These are phyloP conservation scores for Aspergillus intermedius DNA, from an alignment of 2,329 filamentous ascomycete species.

Conservation along the genomic window DNA sequence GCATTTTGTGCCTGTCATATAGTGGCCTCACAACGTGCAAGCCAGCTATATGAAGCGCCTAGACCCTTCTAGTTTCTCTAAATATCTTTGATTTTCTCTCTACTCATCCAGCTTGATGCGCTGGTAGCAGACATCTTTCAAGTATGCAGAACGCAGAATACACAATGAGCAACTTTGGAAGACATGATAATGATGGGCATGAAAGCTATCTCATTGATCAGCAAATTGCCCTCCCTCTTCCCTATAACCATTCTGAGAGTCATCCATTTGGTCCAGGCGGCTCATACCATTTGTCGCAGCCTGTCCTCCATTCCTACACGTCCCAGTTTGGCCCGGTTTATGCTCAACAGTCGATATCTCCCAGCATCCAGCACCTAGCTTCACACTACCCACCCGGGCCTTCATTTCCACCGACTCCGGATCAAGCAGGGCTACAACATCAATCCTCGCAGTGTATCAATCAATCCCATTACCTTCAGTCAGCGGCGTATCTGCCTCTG, in stretches of 20 bases:
- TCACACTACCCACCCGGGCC: conserved; percentile 26
- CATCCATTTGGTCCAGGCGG: conserved; percentile 27
- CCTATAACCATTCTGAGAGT: conserved; percentile 24
- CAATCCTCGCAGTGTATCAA: conserved; percentile 25
- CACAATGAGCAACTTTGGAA: conserved; percentile 35
- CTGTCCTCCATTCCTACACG: conserved; percentile 32
- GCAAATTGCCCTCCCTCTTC: conserved; percentile 24
- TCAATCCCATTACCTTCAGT: conserved; percentile 26
- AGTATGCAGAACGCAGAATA: not conserved
- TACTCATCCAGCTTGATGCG: not conserved
- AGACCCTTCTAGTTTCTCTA: not conserved
- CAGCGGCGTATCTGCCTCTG: conserved; percentile 27
- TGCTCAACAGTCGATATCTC: conserved; percentile 26
- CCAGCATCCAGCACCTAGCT: conserved; percentile 24
- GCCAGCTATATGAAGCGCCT: not conserved
- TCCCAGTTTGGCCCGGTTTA: conserved; percentile 31
- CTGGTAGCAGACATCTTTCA: not conserved
- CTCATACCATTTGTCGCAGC: conserved; percentile 28
- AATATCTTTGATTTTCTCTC: not conserved
- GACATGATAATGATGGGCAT: conserved; percentile 31
- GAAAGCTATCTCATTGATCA: conserved; percentile 30
- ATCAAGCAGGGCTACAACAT: conserved; percentile 28
- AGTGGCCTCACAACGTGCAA: not conserved
- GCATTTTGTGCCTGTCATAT: conserved; percentile 3
- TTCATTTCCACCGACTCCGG: conserved; percentile 27